A percentile compares a stretch with the other conserved stretches of the same genome.
phyloP scores from a whole-genome alignment of 2,329 filamentous ascomycete genomes.

The Aplosporella prunicola region DNA sequence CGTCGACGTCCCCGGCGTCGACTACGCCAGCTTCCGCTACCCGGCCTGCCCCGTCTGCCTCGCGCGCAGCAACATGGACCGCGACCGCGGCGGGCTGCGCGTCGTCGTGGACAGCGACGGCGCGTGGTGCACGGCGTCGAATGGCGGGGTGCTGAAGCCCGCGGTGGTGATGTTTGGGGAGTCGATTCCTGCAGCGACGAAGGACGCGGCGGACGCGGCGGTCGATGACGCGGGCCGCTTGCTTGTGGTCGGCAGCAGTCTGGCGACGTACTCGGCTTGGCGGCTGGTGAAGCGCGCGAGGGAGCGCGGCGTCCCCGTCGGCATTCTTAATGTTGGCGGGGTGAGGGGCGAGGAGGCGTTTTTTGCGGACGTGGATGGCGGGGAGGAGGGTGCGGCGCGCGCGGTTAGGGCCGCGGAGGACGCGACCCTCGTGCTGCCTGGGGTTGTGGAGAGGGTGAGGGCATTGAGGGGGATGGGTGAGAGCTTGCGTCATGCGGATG shows the following conservation, averaged over 20 bases:
- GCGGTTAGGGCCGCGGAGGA: constrained; percentile 33
- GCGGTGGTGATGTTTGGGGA: constrained; percentile 97
- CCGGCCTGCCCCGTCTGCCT: constrained; percentile 80
- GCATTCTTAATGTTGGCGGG: constrained; percentile 79
- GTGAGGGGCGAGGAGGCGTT: constrained; percentile 70
- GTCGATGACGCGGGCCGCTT: constrained; percentile 68
- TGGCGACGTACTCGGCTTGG: constrained; percentile 95
- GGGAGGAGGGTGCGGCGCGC: constrained; percentile 19
- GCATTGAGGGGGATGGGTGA: neutral
- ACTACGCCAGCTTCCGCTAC: constrained; percentile 84
- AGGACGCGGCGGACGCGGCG: constrained; percentile 65
- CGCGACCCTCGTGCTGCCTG: constrained; percentile 31
- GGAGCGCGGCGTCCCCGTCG: constrained; percentile 75
- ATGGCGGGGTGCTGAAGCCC: constrained; percentile 76
- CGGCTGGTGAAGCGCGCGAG: constrained; percentile 74
- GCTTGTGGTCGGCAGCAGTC: constrained; percentile 75
- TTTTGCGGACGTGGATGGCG: constrained; percentile 42
- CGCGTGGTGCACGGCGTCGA: constrained; percentile 59
- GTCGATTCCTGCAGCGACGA: constrained; percentile 61
- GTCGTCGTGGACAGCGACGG: constrained; percentile 72
- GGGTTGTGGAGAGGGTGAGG: constrained; percentile 17
- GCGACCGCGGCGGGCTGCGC: constrained; percentile 41
- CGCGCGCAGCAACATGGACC: constrained; percentile 43
- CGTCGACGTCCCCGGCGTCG: constrained; percentile 76
- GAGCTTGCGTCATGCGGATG: neutral